Evolutionary conservation across 768 basidiomycete genomes (phyloP).

Genomic region (Termitomyces sp.): DNA sequence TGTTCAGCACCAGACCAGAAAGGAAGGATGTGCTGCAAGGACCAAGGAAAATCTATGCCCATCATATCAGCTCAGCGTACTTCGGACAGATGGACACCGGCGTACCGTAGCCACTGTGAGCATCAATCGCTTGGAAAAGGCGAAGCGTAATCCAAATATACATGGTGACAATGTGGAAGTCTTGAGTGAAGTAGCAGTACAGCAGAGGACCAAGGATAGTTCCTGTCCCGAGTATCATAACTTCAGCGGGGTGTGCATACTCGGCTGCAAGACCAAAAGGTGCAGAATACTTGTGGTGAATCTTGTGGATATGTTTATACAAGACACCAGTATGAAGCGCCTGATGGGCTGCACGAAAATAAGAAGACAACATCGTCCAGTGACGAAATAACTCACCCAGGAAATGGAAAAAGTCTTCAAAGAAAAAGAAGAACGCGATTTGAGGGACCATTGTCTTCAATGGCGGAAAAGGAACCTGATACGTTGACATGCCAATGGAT

Average conservation of each 20-base stretch:
- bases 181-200: constrained; percentile 68
- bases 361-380: not conserved
- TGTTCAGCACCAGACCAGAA: constrained; percentile 98
- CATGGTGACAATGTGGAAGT: constrained; percentile 90
- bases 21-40: constrained; percentile 83
- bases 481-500: constrained; percentile 82
- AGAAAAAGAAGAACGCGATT: constrained; percentile 85
- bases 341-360: constrained; percentile 61
- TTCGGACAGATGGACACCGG: constrained; percentile 5
- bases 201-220: constrained; percentile 86
- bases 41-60: constrained; percentile 90
- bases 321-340: constrained; percentile 79
- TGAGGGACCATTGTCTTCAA: constrained; percentile 68
- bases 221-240: constrained; percentile 89
- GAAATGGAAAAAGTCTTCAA: constrained; percentile 96
- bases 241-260: constrained; percentile 96
- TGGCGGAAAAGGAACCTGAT: constrained; percentile 88
- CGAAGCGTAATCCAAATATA: constrained; percentile 92
- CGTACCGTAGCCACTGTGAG: constrained; percentile 93
- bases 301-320: constrained; percentile 93
- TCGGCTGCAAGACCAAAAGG: constrained; percentile 98
- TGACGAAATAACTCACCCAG: constrained; percentile 44
- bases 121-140: constrained; percentile 95
- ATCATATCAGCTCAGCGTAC: constrained; percentile 1
- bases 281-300: constrained; percentile 96